Base-by-base conservation (phyloP, 257 asterid species). In the Jacaranda mimosifolia region DNA sequence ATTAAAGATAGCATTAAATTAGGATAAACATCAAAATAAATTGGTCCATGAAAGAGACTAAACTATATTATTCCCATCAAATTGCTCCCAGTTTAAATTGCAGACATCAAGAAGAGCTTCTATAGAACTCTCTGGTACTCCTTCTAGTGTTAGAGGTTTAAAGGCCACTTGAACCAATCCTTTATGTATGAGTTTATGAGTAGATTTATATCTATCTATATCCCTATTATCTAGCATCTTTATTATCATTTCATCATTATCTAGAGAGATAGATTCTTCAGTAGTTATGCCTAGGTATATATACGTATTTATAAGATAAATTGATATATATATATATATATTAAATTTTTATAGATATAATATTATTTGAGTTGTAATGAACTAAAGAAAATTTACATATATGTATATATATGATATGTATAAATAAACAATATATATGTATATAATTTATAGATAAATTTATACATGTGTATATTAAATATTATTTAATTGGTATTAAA, bases 31-130 rank as follows among this genome's bases (percentile, higher is more conserved):
- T 68, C 46, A 32, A 68, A 68, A 68, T 68, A 68, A 40, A 68
- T 40, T 68, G 42, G 73, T 6, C 58, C 39, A 18, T 68, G 58
- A 4, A 58, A 58, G 11, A 70, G 15, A 19, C 63, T 49, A 0
- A 63, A 21, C 38, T 70, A 21, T 21, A 70, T 70, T 3, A 70
- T 70, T 42, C 63, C 62, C 63, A 70, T 70, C 7, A 70, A 26
- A 70, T 21, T 53, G 38, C 53, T 53, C 53, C 64, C 53, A 71
- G 6, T 52, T 17, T 36, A 55, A 38, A 52, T 71, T 71, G 13
- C 66, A 11, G 15, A 38, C 76, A 71, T 71, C 76, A 18, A 51
- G 10, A 13, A 55, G 39, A 13, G 59, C 66, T 35, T 53, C 66
- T 36, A 53, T 35, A 71, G 53, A 71, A 42, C 53, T 71, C 13